Base-by-base conservation (phyloP, 805 yeast genomes). In the Torulaspora quercuum region DNA sequence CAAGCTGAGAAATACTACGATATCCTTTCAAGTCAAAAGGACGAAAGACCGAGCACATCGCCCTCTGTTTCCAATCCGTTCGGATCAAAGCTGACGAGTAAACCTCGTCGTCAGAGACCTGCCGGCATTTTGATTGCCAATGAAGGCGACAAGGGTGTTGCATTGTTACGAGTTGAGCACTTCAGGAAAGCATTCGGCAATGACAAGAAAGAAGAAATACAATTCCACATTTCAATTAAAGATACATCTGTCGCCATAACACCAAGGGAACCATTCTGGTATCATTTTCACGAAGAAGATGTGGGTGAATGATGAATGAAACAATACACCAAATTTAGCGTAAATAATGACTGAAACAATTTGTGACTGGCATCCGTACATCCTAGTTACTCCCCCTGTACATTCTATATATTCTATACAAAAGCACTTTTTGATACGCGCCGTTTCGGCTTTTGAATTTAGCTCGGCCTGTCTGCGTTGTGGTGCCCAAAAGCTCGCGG, bases 111-210 rank as follows among this genome's bases (percentile, higher is more conserved):
- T 22, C 60, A 63, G 21, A 65, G 72, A 8, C 70, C 78, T 2
- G 69, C 76, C 0, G 95, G 95, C 0, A 70, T 74, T 13, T 50
- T 89, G 6, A 52, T 88, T 2, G 64, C 79, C 1, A 56, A 70
- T 2, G 57, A 73, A 15, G 82, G 76, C 2, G 75, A 79, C 42
- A 54, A 73, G 15, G 95, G 95, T 0, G 69, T 87, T 8, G 81
- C 85, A 4, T 59, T 80, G 29, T 67, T 84, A 9, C 70, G 70
- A 45, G 64, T 60, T 40, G 80, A 67, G 53, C 70, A 63, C 57
- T 65, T 64, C 44, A 34, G 45, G 24, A 41, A 38, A 5, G 48
- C 54, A 9, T 56, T 55, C 25, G 25, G 33, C 5, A 53, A 52
- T 15, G 58, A 37, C 57, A 62, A 59, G 42, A 63, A 52, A 14